Evolutionary conservation across 2,329 filamentous ascomycete genomes (phyloP), one percentile per base, ranked within the genome.

Genomic region (Penicillium sp.): DNA sequence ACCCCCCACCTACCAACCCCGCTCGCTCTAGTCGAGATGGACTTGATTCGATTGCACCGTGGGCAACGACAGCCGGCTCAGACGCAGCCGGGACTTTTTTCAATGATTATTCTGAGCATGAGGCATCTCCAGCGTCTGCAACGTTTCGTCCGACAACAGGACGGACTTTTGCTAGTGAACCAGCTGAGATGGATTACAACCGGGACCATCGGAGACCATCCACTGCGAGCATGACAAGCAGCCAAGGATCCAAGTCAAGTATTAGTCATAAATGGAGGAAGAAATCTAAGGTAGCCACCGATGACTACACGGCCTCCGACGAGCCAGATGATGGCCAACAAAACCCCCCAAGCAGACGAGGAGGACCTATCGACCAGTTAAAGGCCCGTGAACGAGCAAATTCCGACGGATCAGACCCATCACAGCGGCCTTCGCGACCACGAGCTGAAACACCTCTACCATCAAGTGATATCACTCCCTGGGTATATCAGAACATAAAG

Each of bases 401-500:
- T 73, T 97, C 93, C 52, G 86, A 95, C 69, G 84, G 88, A 9
- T 71, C 75, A 53, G 75, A 93, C 61, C 83, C 82, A 46, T 96
- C 93, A 52, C 91, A 91, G 42, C 84, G 85, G 52, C 86, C 85
- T 31, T 92, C 90, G 27, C 84, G 91, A 64, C 91, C 93, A 48
- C 84, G 89, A 50, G 54, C 62, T 11, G 59, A 59, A 66, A 96
- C 91, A n/a, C 92, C 93, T 13, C 82, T 92, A 51, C 90, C 90
- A 43, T 91, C 90, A 13, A 95, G 91, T 69, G 93, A 98, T 76
- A 92, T 99, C 56, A 95, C 96, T 39, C 95, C 95, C n/a, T 99
- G 96, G 83, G 83, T 96, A 60, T 98, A 95, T 72, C 95, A 98
- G 76, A 91, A 95, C 71, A 84, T 84, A 64, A 85, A 90, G 79